These are phyloP conservation scores for Priceomyces medius DNA, from an alignment of 805 yeast genomes.

Conservation along the genomic window DNA sequence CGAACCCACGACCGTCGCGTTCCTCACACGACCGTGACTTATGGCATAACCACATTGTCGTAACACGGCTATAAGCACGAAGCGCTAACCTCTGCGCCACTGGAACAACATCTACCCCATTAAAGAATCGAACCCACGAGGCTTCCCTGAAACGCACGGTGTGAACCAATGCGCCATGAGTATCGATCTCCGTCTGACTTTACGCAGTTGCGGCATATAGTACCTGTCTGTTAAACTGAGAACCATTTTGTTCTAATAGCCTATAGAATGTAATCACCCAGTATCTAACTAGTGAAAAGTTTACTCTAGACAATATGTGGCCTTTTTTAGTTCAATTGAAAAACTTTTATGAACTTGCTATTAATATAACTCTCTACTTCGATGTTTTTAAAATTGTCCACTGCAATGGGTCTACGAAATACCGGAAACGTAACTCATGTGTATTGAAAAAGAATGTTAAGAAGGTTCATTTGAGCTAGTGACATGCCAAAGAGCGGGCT, in stretches of 20 bases:
- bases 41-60: constrained; percentile 45
- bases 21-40: constrained; percentile 55
- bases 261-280: no score
- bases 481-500: constrained; percentile 31
- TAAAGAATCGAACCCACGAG: constrained; percentile 8
- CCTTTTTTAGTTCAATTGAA: no score
- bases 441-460: no score
- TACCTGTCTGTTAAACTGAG: not conserved
- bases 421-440: no score
- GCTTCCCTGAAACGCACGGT: not conserved
- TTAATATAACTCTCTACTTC: no score
- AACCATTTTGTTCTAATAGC: not conserved
- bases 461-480: constrained; percentile 19
- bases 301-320: no score
- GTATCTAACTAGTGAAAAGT: no score
- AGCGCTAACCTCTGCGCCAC: constrained; percentile 57
- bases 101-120: constrained; percentile 30
- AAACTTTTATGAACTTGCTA: no score
- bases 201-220: not conserved
- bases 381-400: no score
- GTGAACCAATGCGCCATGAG: not conserved
- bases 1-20: constrained; percentile 58
- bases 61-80: constrained; percentile 51
- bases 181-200: not conserved
- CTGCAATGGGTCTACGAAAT: no score